Base-by-base conservation (phyloP, 2,329 filamentous ascomycete species). In the Colletotrichum salicis region DNA sequence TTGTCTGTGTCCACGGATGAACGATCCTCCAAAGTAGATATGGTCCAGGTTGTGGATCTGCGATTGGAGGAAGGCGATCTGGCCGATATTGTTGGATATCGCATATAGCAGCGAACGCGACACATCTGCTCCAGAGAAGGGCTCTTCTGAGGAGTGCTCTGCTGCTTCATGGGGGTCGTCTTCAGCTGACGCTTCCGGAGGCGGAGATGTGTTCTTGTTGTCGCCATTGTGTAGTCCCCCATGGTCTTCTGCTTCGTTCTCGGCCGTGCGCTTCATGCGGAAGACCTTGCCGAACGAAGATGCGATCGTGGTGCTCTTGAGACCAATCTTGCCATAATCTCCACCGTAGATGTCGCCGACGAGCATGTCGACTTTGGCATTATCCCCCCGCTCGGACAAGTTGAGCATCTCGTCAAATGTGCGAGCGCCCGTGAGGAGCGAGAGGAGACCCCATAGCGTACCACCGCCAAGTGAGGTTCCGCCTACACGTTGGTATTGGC, bases 401-500 rank as follows among this genome's bases (percentile, higher is more conserved):
- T 92, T 92, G 45, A 99, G 87, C 96, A 99, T 99, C 77, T 97
- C 95, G 81, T 98, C 96, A 79, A 99, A 99, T n/a, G 92, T 95
- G 67, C 93, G 90, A 27, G 96, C 94, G n/a, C 95, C 95, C 0
- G 96, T 99, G 51, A 99, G 87, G 63, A 99, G 88, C 13, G 94
- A 96, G 48, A 99, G 87, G 29, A 99, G 86, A 1, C 96, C 96
- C 96, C 96, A 99, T 64, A 99, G 92, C 1, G 96, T 99, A n/a
- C 96, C 96, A 56, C 96, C 96, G 41, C 96, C 96, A 0, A 99
- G 89, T 4, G 95, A 97, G 3, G 96, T 98, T 72, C 96, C 96
- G 64, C 96, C 96, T 11, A 99, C 96, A 77, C 96, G 94, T 82
- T 97, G 88, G 81, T 93, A 98, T 75, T 94, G 89, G 66, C 93